Conservation (phyloP, 2,329 filamentous ascomycete genomes). For the Aspergillus awamori region DNA sequence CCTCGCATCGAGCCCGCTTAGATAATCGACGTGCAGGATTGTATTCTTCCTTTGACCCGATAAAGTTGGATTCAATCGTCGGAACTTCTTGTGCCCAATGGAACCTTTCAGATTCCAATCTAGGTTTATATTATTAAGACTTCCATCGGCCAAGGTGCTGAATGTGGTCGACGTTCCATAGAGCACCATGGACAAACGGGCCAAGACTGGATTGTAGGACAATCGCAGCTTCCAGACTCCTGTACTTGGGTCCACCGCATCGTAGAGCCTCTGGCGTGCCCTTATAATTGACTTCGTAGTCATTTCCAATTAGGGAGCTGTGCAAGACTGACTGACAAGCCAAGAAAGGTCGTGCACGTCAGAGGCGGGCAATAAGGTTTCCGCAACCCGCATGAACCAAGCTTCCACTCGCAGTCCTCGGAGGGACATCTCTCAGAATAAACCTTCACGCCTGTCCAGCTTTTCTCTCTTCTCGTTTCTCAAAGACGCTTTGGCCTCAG, state of each 20-base stretch:
- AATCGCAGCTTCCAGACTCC: neutral
- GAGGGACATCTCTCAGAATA: neutral
- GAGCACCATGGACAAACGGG: neutral
- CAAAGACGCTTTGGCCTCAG: too few species aligned
- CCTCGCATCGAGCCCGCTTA: neutral
- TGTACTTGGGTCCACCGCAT: neutral
- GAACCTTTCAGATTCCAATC: neutral
- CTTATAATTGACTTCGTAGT: neutral
- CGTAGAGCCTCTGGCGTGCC: neutral
- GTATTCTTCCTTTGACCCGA: neutral
- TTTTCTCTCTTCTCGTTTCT: neutral
- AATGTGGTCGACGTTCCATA: neutral
- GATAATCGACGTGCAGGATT: neutral
- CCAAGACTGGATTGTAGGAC: neutral
- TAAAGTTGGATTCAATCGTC: neutral
- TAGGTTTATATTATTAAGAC: neutral
- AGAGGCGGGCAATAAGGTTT: neutral
- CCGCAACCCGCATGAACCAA: neutral
- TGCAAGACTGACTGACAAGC: neutral
- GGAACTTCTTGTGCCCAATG: neutral
- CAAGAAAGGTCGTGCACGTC: neutral
- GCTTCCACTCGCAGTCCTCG: too few species aligned
- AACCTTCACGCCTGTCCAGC: neutral
- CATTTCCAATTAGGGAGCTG: neutral
- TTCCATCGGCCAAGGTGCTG: neutral